phyloP scores from a whole-genome alignment of 75 land plant species.

The Sequoia sempervirens region DNA sequence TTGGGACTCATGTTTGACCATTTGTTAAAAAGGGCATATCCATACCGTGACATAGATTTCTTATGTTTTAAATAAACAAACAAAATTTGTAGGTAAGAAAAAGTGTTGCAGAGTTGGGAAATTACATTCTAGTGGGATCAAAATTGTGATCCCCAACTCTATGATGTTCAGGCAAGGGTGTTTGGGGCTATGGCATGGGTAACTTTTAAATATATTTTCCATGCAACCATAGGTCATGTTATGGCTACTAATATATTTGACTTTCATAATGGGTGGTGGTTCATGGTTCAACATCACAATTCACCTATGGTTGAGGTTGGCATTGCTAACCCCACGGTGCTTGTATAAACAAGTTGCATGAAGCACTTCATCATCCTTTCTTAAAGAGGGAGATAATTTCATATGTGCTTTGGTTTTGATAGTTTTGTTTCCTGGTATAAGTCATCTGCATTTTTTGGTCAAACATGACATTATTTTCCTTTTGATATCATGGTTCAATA shows the following conservation, averaged over 20 bases:
- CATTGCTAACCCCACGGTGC: neutral
- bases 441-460: too few relatives aligned
- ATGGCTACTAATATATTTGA: constrained; percentile 29
- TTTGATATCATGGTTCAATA: too few relatives aligned
- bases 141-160: constrained; percentile 14
- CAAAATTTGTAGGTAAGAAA: constrained; percentile 21
- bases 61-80: neutral
- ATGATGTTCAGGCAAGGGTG: constrained; percentile 23
- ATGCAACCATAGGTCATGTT: constrained; percentile 19
- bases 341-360: neutral
- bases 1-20: neutral
- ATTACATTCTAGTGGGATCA: constrained; percentile 22
- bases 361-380: neutral
- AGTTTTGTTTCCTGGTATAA: too few relatives aligned
- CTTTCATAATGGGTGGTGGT: constrained; percentile 25
- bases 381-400: too few relatives aligned
- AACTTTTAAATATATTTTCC: constrained; percentile 17
- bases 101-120: constrained; percentile 24
- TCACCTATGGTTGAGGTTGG: neutral
- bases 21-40: neutral
- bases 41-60: neutral
- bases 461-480: too few relatives aligned
- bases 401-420: too few relatives aligned
- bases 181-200: constrained; percentile 28
- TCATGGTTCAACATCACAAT: constrained; percentile 18